Evolutionary conservation across 202 grass and related monocot genomes (phyloP).

Genomic region (Panicum hallii): DNA sequence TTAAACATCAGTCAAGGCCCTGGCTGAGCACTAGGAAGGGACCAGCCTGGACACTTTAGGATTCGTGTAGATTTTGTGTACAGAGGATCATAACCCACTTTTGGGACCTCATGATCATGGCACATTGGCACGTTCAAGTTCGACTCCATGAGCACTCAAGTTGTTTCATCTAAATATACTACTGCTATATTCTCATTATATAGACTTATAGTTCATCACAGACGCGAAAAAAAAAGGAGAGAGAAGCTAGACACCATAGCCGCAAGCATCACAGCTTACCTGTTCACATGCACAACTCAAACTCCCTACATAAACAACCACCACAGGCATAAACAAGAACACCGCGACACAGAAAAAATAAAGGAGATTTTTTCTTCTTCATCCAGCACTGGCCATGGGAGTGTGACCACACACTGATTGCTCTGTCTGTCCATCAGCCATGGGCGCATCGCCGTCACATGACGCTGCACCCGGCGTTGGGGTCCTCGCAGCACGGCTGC

Average conservation of each 20-base stretch:
- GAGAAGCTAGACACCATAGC: slow-evolving; percentile 15
- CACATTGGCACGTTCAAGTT: slow-evolving; percentile 16
- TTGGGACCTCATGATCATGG: slow-evolving; percentile 16
- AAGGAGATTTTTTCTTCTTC: background rate
- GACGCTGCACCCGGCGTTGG: slow-evolving; percentile 65
- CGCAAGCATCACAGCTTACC: slow-evolving; percentile 15
- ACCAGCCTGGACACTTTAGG: background rate
- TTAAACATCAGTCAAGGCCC: background rate
- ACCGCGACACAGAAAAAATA: background rate
- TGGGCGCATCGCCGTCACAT: slow-evolving; percentile 48
- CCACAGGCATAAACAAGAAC: slow-evolving; percentile 36
- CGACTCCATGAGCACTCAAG: background rate
- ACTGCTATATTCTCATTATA: slow-evolving; percentile 24
- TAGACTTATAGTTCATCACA: background rate
- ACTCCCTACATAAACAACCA: slow-evolving; percentile 45
- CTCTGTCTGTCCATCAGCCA: slow-evolving; percentile 34
- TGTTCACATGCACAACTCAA: slow-evolving; percentile 61
- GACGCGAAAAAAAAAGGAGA: background rate
- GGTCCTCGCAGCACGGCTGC: slow-evolving; percentile 52
- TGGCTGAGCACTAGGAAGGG: background rate
- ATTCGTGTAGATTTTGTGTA: background rate
- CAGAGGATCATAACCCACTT: background rate
- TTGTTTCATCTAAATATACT: slow-evolving; percentile 17
- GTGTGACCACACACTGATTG: slow-evolving; percentile 54
- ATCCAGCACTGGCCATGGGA: slow-evolving; percentile 27